phyloP scores from a whole-genome alignment of 257 asterid species.

The Jacaranda copaia region DNA sequence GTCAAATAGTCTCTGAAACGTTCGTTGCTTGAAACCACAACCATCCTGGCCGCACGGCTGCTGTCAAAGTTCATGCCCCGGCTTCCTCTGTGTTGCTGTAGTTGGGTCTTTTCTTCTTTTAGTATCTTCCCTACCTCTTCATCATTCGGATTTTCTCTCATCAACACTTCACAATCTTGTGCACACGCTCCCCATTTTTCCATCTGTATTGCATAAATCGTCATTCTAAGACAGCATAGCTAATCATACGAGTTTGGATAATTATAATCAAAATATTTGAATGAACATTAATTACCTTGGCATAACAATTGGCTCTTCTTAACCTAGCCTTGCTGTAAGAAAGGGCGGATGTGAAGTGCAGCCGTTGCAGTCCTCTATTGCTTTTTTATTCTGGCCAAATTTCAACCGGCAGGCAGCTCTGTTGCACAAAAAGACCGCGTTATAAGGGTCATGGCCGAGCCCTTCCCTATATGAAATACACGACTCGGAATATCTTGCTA shows the following conservation, averaged over 20 bases:
- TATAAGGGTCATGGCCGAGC: constrained; percentile 61
- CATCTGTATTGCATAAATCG: constrained; percentile 42
- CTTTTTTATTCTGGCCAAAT: constrained; percentile 66
- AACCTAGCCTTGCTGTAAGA: constrained; percentile 71
- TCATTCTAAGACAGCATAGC: background rate
- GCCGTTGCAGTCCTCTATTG: constrained; percentile 74
- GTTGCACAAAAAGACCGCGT: constrained; percentile 72
- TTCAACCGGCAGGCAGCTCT: constrained; percentile 81
- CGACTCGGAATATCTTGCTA: constrained; percentile 66
- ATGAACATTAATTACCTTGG: constrained; percentile 52
- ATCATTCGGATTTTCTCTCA: constrained; percentile 59
- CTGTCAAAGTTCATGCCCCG: constrained; percentile 26
- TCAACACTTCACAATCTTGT: constrained; percentile 65
- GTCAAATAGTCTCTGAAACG: constrained; percentile 53
- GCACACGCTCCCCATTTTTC: constrained; percentile 77
- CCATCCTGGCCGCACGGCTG: constrained; percentile 30
- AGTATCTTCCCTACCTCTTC: constrained; percentile 58
- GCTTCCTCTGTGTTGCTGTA: constrained; percentile 15
- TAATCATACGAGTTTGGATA: too few relatives aligned
- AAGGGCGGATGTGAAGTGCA: constrained; percentile 63
- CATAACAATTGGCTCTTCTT: constrained; percentile 69
- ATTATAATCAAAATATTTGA: too few relatives aligned
- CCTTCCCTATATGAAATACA: constrained; percentile 77
- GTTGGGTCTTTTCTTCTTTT: constrained; percentile 50
- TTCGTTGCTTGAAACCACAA: constrained; percentile 48